A percentile compares a stretch with the other conserved stretches of the same genome.
phyloP scores from a whole-genome alignment of 768 basidiomycete genomes.

The Floccularia luteovirens region DNA sequence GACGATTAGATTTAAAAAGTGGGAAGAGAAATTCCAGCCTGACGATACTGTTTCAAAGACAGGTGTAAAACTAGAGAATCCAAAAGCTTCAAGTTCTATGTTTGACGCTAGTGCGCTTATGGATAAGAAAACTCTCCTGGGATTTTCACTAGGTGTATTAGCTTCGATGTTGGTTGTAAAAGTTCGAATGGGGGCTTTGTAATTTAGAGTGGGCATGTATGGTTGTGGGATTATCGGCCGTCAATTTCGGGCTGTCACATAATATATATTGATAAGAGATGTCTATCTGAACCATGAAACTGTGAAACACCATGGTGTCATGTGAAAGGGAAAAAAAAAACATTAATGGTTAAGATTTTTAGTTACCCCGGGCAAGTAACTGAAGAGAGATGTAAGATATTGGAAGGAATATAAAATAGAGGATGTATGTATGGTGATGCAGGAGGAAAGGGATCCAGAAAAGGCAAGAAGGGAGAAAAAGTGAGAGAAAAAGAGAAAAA shows the following conservation, averaged over 20 bases:
- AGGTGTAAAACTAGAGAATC: too few relatives aligned
- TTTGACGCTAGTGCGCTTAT: too few relatives aligned
- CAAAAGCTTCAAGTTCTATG: too few relatives aligned
- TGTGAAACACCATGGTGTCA: too few relatives aligned
- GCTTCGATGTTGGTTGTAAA: neutral
- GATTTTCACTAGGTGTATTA: neutral
- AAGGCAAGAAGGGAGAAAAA: constrained; percentile 5
- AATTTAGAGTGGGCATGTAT: too few relatives aligned
- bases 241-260: neutral
- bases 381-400: too few relatives aligned
- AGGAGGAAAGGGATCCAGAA: constrained; percentile 9
- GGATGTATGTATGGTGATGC: neutral
- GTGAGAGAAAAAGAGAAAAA: constrained; percentile 10
- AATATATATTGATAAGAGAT: neutral
- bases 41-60: neutral
- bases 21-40: neutral
- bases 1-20: neutral
- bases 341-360: too few relatives aligned
- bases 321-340: too few relatives aligned
- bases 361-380: too few relatives aligned
- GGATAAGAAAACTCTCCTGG: neutral
- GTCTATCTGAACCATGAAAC: too few relatives aligned
- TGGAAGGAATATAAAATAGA: neutral
- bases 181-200: too few relatives aligned
- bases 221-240: neutral